Evolutionary conservation across 345 rosid species (phyloP), one percentile per base, ranked within the genome.

Genomic region (Gossypium bickii): DNA sequence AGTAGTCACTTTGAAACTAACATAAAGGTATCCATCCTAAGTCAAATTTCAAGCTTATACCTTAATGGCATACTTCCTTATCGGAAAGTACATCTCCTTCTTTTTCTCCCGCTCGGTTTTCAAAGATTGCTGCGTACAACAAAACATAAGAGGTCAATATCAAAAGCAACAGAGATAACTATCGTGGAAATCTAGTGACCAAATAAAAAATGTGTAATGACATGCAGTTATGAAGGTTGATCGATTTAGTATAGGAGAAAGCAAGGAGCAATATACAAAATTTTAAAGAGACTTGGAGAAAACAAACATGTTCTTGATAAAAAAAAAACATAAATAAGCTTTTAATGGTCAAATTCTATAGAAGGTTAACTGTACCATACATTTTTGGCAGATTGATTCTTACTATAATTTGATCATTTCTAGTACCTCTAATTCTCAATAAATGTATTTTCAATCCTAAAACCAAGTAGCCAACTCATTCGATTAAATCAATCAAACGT

Each of bases 41-140:
- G 22, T 58, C 24, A 38, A 66, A 67, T 47, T 48, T 16, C 59
- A 13, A 12, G 27, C 70, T 72, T 83, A 85, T n/a, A 80, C 86
- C 83, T 83, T 85, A 47, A 83, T 80, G 65, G 89, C 86, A 73
- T 87, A 90, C 82, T 88, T 90, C 81, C 94, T 85, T 80, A 84
- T 18, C 1, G 94, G 94, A 65, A 83, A 90, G 80, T 90, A 88
- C 83, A 88, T 85, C 76, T 87, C 92, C 45, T 78, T 84, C 88
- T 87, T 88, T 87, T 85, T 88, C 80, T 90, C 90, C 0, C 91
- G 85, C 78, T 85, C 87, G 0, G 92, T 90, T 82, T 90, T 90
- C 85, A 90, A 55, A 7, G 94, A 90, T 77, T 67, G 67, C 91
- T 89, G 76, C 72, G 43, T 29, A 43, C 59, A 53, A 64, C 73